Evolutionary conservation across 345 rosid species (phyloP), one percentile per base, ranked within the genome.

Genomic region (Gossypium anomalum): DNA sequence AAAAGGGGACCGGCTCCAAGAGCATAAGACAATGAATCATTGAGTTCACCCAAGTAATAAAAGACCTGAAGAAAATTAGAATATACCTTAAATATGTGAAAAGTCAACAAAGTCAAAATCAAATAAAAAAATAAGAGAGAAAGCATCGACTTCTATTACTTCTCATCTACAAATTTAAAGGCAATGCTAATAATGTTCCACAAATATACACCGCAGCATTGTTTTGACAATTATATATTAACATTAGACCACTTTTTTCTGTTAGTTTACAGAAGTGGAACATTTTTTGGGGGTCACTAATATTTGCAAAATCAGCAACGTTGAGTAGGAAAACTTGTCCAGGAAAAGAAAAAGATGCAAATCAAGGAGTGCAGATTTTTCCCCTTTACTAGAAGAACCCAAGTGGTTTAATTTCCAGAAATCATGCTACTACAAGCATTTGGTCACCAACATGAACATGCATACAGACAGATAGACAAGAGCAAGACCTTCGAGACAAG

Each of bases 11-110:
- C 95, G 81, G 99, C 95, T 84, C 97, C 97, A 82, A 96, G 98
- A 77, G 99, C 99, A 85, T 96, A 96, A n/a, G 97, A 93, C 67
- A 96, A 70, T 0, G 99, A 96, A 81, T 96, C 99, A 81, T 93
- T 89, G 60, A 92, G 93, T 80, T 96, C 98, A 62, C 99, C 97
- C 86, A 96, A 80, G 82, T 92, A 93, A 78, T 94, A 93, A 86
- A 89, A 96, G 73, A 96, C 98, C 99, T 95, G 85, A 22, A 23
- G 13, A 20, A 56, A 53, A 34, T 38, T 66, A 66, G 3, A 66
- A 59, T 16, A 70, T 29, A 22, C 19, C 20, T n/a, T 34, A 69
- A 47, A 70, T 34, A 70, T 17, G 73, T 70, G 7, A 70, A 34
- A 60, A 51, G 23, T 16, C 47, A 27, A 27, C 44, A 52, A 52